Base-by-base conservation (phyloP, 73 alveolate genomes). In the Stentor roeselii region DNA sequence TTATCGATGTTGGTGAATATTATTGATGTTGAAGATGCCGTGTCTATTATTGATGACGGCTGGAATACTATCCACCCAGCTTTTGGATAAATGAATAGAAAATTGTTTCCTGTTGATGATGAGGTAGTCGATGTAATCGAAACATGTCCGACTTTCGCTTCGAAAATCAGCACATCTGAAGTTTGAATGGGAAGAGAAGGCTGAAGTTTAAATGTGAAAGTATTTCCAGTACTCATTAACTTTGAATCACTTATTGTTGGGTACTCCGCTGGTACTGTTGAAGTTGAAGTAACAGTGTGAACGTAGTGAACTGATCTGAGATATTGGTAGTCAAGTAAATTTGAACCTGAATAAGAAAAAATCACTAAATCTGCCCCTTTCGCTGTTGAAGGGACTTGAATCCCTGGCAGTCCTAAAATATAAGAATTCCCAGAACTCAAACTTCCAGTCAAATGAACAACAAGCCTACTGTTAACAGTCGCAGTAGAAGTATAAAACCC, bases 291-390 rank as follows among this genome's bases (percentile, higher is more conserved):
- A 30, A 34, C 27, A 67, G 37, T 21, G 2, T 67, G 80, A 67
- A 40, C 41, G 34, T 21, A 67, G 41, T 32, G 11, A 2, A 67
- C 41, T 27, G 21, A 34, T 67, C 37, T 67, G 37, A 21, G 34
- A 30, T 30, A 14, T 32, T 21, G 37, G 34, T 67, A 67, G 2
- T 67, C 80, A 15, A 27, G 21, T 1, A 67, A n/a, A 67, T 36
- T 21, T 21, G 41, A 15, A 67, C 80, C 37, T 21, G 80, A 67
- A 21, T 32, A 21, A 21, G 41, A 27, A 32, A 27, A 67, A 27
- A 67, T 30, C 21, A 21, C 11, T 67, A 67, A 67, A 67, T 67
- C 80, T 67, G 80, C 27, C 11, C 80, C 80, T 67, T 40, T 67
- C 0, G 80, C 21, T 21, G 80, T 67, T 67, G 80, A 21, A 27